Percentiles rank a stretch among this genome's conserved stretches.
These are phyloP conservation scores for Scenedesmus sp. DNA, from an alignment of 163 green algal species.

Conservation along the genomic window DNA sequence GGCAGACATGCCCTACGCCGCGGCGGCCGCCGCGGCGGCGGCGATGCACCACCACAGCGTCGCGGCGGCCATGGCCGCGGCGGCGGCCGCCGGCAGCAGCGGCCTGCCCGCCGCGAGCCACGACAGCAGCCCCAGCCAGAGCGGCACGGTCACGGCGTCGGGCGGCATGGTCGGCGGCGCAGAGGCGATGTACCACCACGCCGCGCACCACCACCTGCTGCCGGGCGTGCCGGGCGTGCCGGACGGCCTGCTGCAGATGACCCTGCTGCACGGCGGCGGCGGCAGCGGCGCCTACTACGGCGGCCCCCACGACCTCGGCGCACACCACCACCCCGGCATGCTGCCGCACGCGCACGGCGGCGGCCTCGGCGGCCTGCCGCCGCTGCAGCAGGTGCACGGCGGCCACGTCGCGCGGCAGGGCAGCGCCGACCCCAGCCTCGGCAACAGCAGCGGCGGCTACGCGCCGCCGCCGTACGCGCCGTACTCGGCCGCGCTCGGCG, in stretches of 20 bases:
- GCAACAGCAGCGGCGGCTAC: constrained; percentile 1
- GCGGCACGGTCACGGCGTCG: neutral
- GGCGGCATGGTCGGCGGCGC: neutral
- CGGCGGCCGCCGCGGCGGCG: neutral
- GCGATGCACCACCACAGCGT: neutral
- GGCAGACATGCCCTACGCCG: neutral
- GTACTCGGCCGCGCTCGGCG: neutral
- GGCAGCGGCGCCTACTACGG: too few species aligned
- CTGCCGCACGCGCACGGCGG: neutral
- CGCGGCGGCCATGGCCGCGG: neutral
- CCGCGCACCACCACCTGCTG: constrained; percentile 14
- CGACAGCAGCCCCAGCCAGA: constrained; percentile 9
- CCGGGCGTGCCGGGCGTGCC: neutral
- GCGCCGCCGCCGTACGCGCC: neutral
- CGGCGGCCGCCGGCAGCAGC: constrained; percentile 12
- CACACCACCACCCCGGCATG: neutral
- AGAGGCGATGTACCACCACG: constrained; percentile 11
- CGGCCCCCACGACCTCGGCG: too few species aligned
- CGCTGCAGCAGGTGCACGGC: constrained; percentile 1
- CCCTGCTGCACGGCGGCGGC: constrained; percentile 14
- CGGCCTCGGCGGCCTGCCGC: neutral
- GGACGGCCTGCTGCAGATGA: neutral
- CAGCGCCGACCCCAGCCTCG: neutral
- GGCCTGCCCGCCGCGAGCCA: neutral
- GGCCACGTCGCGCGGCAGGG: neutral